Percentiles rank a stretch among this genome's conserved stretches.
These are phyloP conservation scores for Penicillium sp. DNA, from an alignment of 2,329 filamentous ascomycete genomes.

Conservation along the genomic window DNA sequence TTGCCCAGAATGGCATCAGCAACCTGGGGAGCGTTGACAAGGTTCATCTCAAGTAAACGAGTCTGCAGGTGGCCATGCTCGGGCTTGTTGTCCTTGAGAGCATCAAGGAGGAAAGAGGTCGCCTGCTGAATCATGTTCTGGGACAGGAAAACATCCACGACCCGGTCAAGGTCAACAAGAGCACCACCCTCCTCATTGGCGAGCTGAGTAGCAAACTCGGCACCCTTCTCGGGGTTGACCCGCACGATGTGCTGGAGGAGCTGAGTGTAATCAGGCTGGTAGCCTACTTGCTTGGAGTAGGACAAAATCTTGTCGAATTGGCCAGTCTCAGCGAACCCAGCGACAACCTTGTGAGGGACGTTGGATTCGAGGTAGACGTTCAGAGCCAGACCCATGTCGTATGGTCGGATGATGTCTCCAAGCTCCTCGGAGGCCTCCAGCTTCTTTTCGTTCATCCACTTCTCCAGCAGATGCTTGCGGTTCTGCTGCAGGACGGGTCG, in stretches of 20 bases:
- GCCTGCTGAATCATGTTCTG: constrained; percentile 98
- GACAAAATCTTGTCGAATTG: constrained; percentile 97
- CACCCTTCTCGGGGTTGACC: constrained; percentile 87
- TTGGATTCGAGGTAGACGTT: constrained; percentile 90
- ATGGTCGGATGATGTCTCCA: constrained; percentile 86
- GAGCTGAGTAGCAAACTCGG: constrained; percentile 90
- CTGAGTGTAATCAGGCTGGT: constrained; percentile 92
- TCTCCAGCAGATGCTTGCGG: constrained; percentile 92
- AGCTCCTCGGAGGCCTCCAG: constrained; percentile 94
- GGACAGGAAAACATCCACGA: constrained; percentile 96
- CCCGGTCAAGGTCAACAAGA: constrained; percentile 87
- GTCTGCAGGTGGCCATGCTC: constrained; percentile 95
- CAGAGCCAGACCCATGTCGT: constrained; percentile 86
- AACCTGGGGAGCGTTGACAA: constrained; percentile 94
- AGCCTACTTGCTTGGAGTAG: constrained; percentile 81
- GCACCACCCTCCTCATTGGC: constrained; percentile 87
- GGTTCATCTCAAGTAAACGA: constrained; percentile 94
- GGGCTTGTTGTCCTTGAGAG: constrained; percentile 88
- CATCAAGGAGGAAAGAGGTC: constrained; percentile 96
- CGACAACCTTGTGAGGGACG: constrained; percentile 89
- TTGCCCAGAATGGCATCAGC: constrained; percentile 97
- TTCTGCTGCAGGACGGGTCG: constrained; percentile 91
- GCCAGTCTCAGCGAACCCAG: constrained; percentile 90
- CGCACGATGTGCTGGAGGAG: constrained; percentile 91
- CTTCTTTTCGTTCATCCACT: constrained; percentile 97